These are phyloP conservation scores for Aspergillus campestris DNA, from an alignment of 495 filamentous ascomycete species.

Conservation along the genomic window DNA sequence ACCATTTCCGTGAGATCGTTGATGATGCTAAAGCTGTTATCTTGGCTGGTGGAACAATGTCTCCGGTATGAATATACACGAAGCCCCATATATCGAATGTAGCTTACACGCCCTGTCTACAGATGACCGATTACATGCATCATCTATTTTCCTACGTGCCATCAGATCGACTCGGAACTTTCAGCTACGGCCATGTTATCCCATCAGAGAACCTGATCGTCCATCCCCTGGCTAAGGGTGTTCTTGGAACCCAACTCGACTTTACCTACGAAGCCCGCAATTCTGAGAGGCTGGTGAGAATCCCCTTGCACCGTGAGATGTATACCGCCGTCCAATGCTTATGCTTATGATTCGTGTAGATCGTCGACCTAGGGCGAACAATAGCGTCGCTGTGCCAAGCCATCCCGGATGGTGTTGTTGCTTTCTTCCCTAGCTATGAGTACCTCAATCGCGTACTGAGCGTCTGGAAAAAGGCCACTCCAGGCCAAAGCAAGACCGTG, in stretches of 20 bases:
- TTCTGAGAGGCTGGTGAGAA: slow-evolving; percentile 44
- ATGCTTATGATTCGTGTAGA: slow-evolving; percentile 29
- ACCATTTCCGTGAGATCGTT: slow-evolving; percentile 84
- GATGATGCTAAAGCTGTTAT: slow-evolving; percentile 82
- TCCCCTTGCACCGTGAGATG: neutral
- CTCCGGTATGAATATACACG: slow-evolving; percentile 46
- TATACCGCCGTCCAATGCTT: neutral
- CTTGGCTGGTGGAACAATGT: slow-evolving; percentile 94
- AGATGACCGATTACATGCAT: slow-evolving; percentile 78
- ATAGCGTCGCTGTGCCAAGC: slow-evolving; percentile 60
- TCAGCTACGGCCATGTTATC: slow-evolving; percentile 94
- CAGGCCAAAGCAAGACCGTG: slow-evolving; percentile 20
- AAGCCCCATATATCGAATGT: neutral
- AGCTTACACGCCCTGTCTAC: slow-evolving; percentile 2
- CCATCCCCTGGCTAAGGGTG: slow-evolving; percentile 49
- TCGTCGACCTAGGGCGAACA: slow-evolving; percentile 64
- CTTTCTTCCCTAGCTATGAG: slow-evolving; percentile 92
- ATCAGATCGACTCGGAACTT: slow-evolving; percentile 56
- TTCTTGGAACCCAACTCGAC: slow-evolving; percentile 58
- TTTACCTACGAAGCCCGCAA: slow-evolving; percentile 77
- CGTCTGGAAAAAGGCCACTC: slow-evolving; percentile 51
- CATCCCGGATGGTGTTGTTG: slow-evolving; percentile 87
- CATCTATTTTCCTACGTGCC: slow-evolving; percentile 77
- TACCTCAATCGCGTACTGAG: slow-evolving; percentile 69
- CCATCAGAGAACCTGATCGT: slow-evolving; percentile 72